Conservation (phyloP, 305 asterid species). For the Striga hermonthica region DNA sequence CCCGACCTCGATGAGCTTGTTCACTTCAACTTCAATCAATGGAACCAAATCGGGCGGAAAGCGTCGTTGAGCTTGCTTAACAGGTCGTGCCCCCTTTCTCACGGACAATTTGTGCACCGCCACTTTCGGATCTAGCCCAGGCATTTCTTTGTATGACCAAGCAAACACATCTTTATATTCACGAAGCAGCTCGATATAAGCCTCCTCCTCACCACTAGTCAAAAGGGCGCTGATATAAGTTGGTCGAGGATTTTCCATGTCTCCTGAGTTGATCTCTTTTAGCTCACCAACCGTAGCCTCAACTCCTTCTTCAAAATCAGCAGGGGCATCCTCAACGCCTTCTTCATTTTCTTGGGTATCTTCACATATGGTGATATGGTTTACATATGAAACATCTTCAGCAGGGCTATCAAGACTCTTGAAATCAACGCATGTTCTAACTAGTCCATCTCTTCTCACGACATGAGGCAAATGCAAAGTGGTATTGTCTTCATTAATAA, state of each 20-base stretch:
- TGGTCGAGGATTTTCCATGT: neutral
- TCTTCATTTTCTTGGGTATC: neutral
- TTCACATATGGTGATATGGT: neutral
- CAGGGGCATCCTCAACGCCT: neutral
- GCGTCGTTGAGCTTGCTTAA: neutral
- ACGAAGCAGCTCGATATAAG: neutral
- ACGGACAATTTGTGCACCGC: no score
- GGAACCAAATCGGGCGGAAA: neutral
- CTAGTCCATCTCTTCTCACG: no score
- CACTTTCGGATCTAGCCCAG: no score
- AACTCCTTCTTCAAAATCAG: neutral
- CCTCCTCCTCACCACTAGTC: neutral
- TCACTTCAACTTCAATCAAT: neutral
- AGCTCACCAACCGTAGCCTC: neutral
- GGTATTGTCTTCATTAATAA: no score
- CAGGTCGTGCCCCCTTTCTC: no score
- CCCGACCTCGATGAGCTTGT: neutral
- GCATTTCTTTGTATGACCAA: conserved; percentile 4
- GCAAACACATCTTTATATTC: conserved; percentile 4
- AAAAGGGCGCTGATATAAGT: neutral
- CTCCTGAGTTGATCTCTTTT: neutral
- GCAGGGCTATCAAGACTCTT: no score
- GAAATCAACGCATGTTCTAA: no score
- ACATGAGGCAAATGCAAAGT: no score
- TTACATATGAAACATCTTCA: no score